phyloP scores from a whole-genome alignment of 2,329 filamentous ascomycete genomes.

The Cytospora schulzeri region DNA sequence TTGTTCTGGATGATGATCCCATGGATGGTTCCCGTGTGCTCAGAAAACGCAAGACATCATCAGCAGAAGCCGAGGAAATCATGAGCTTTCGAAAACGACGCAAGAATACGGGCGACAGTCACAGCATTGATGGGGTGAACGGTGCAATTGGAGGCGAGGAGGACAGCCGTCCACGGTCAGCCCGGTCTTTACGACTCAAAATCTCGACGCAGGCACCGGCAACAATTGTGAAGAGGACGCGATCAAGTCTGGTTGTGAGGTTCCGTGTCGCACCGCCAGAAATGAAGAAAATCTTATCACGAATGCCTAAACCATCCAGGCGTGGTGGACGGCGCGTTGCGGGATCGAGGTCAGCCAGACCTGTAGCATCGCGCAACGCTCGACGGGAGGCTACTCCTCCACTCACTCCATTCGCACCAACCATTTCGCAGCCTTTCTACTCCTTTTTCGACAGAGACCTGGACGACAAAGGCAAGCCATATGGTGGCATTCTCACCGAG shows the following conservation, averaged over 20 bases:
- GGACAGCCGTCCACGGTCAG: slow-evolving; percentile 43
- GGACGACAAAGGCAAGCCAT: slow-evolving; percentile 93
- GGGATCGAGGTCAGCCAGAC: slow-evolving; percentile 34
- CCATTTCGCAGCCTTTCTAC: slow-evolving; percentile 74
- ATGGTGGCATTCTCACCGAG: slow-evolving; percentile 89
- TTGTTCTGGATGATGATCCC: slow-evolving; percentile 71
- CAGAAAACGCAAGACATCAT: slow-evolving; percentile 82
- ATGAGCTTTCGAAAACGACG: slow-evolving; percentile 56
- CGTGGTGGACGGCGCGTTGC: slow-evolving; percentile 48
- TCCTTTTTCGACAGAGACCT: slow-evolving; percentile 87
- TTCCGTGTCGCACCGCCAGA: slow-evolving; percentile 60
- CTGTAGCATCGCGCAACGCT: slow-evolving; percentile 35
- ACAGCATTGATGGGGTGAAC: slow-evolving; percentile 36
- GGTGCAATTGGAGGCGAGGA: slow-evolving; percentile 36
- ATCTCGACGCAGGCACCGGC: slow-evolving; percentile 41
- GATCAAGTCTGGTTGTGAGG: slow-evolving; percentile 55
- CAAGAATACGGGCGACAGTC: slow-evolving; percentile 50
- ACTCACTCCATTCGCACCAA: slow-evolving; percentile 37
- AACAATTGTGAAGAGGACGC: slow-evolving; percentile 47
- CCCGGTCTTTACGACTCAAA: slow-evolving; percentile 63
- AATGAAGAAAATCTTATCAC: slow-evolving; percentile 61
- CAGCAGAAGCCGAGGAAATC: slow-evolving; percentile 63
- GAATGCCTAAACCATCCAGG: slow-evolving; percentile 55
- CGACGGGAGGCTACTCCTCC: slow-evolving; percentile 43
- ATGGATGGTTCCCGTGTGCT: slow-evolving; percentile 77